phyloP scores from a whole-genome alignment of 305 asterid species.

The Rubia tinctorum region DNA sequence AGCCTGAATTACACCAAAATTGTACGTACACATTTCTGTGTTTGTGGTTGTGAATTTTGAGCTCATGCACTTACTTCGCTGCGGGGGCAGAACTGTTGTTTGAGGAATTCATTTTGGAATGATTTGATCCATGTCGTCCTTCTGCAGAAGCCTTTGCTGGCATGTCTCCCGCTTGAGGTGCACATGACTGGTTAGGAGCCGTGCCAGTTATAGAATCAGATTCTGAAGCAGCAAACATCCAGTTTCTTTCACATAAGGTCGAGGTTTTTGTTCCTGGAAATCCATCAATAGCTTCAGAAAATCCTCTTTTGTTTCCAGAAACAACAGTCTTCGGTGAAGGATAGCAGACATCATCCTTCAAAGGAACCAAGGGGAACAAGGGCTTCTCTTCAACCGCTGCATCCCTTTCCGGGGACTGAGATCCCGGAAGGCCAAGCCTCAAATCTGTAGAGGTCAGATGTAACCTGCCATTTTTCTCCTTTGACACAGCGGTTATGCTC shows the following conservation, averaged over 20 bases:
- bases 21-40: neutral
- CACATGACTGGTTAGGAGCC: slow-evolving; percentile 40
- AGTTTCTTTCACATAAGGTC: slow-evolving; percentile 45
- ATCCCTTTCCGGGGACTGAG: slow-evolving; percentile 66
- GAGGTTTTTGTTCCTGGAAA: slow-evolving; percentile 39
- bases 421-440: slow-evolving; percentile 94
- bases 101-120: slow-evolving; percentile 39
- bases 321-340: slow-evolving; percentile 45
- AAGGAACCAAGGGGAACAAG: slow-evolving; percentile 70
- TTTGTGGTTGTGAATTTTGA: neutral
- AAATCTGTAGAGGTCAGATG: slow-evolving; percentile 76
- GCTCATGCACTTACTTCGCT: slow-evolving; percentile 60
- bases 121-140: slow-evolving; percentile 18
- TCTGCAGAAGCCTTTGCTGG: slow-evolving; percentile 39
- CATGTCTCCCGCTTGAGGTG: slow-evolving; percentile 38
- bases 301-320: slow-evolving; percentile 82
- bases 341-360: slow-evolving; percentile 54
- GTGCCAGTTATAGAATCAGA: slow-evolving; percentile 39
- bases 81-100: slow-evolving; percentile 54
- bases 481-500: slow-evolving; percentile 22
- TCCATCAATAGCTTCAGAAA: slow-evolving; percentile 59
- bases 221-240: slow-evolving; percentile 51
- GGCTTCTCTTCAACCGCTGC: slow-evolving; percentile 65
- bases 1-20: neutral
- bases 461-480: slow-evolving; percentile 44